Base-by-base conservation (phyloP, 1,284 basidiomycete species). In the Cryptococcus floricola region DNA sequence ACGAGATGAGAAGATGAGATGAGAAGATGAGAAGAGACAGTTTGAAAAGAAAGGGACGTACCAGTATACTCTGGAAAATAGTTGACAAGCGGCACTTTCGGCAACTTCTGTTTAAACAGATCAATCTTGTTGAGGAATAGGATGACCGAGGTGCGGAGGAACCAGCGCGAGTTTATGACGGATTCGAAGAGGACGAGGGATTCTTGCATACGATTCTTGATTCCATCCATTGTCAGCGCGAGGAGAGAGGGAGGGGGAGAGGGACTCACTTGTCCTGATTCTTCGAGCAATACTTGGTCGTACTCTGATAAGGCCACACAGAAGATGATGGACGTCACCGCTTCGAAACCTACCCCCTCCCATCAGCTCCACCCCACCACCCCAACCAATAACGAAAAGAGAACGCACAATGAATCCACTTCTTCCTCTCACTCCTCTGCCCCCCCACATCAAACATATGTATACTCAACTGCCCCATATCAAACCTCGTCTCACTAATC, bases 41-140 rank as follows among this genome's bases (percentile, higher is more conserved):
- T n/a, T n/a, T n/a, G n/a, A n/a, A n/a, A n/a, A n/a, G n/a, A n/a
- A n/a, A n/a, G n/a, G n/a, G n/a, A 62, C 66, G 49, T 49, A 66
- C 80, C 80, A 0, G 91, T 91, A 77, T 97, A 98, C 69, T 98
- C 95, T 1, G 91, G 87, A 76, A 97, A 98, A 76, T 91, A 95
- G 58, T 84, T 82, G 54, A 93, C 89, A 16, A 98, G 79, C 3
- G 93, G 93, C 7, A 80, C 76, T 81, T 91, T 93, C 4, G 90
- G 88, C 28, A 97, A 80, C 76, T 97, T 98, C 65, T 81, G 83
- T 81, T 93, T 94, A 82, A 97, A 97, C 3, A 96, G 87, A 68
- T 96, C 93, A 54, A 94, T 94, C 82, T 95, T 94, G 84, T 95
- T 93, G 65, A 93, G 78, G 85, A 93, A 92, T 41, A 79, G 68